Conservation (phyloP, 164 flowering plant genomes). For the Sedum album region DNA sequence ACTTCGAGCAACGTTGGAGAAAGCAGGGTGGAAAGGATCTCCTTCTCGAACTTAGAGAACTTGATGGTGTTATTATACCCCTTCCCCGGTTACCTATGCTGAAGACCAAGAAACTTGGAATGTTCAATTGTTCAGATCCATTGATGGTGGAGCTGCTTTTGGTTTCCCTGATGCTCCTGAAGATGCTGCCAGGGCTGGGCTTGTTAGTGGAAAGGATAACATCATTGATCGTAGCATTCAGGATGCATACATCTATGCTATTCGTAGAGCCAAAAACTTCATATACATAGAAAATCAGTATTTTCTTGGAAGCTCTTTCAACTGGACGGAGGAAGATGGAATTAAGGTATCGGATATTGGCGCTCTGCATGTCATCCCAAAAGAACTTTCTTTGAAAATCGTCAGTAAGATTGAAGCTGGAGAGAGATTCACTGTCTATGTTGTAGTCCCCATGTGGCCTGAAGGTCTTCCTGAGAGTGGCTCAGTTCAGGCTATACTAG, state of each 20-base stretch:
- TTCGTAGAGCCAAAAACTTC: constrained; percentile 54
- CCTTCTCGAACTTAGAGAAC: constrained; percentile 17
- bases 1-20: constrained; percentile 67
- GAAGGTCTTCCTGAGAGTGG: constrained; percentile 60
- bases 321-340: constrained; percentile 34
- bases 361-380: constrained; percentile 54
- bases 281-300: constrained; percentile 76
- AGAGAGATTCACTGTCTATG: constrained; percentile 53
- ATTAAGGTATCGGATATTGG: constrained; percentile 29
- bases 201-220: constrained; percentile 43
- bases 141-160: constrained; percentile 49
- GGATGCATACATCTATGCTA: constrained; percentile 62
- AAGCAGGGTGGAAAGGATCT: constrained; percentile 28
- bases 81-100: constrained; percentile 16
- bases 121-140: constrained; percentile 61
- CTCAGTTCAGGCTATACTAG: constrained; percentile 57
- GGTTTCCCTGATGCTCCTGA: constrained; percentile 37
- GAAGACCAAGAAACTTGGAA: constrained; percentile 42
- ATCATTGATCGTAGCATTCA: constrained; percentile 60
- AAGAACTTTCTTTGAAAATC: constrained; percentile 61
- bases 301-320: constrained; percentile 59
- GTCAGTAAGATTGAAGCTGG: constrained; percentile 58
- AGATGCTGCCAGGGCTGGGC: constrained; percentile 33
- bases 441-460: constrained; percentile 80
- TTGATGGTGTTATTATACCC: constrained; percentile 21